phyloP scores from a whole-genome alignment of 2,329 filamentous ascomycete species.

The Aspergillus cejpii region DNA sequence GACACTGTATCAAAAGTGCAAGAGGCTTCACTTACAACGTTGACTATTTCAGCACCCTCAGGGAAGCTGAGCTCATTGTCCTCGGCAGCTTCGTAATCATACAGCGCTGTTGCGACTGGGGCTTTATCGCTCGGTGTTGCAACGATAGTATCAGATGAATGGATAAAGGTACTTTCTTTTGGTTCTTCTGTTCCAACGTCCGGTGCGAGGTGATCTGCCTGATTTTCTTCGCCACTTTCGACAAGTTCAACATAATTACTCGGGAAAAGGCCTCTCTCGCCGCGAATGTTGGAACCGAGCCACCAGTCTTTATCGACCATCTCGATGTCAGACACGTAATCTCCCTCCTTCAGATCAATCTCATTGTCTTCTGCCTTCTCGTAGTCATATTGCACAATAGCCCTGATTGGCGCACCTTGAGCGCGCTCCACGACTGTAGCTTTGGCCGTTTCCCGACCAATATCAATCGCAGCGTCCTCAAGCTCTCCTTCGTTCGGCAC shows the following conservation, averaged over 20 bases:
- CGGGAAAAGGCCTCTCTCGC: slow-evolving; percentile 86
- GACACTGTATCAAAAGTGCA: neutral
- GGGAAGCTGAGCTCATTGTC: slow-evolving; percentile 85
- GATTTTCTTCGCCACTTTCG: slow-evolving; percentile 63
- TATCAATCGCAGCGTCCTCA: slow-evolving; percentile 55
- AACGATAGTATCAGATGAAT: slow-evolving; percentile 31
- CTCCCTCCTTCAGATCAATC: slow-evolving; percentile 80
- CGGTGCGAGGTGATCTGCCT: slow-evolving; percentile 16
- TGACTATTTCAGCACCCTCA: slow-evolving; percentile 73
- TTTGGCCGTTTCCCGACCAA: slow-evolving; percentile 54
- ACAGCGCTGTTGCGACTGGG: slow-evolving; percentile 73
- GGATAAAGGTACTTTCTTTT: slow-evolving; percentile 31
- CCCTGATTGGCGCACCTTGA: slow-evolving; percentile 58
- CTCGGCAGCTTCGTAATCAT: slow-evolving; percentile 95
- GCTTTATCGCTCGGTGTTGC: slow-evolving; percentile 38
- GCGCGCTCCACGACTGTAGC: slow-evolving; percentile 47
- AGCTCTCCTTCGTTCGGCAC: slow-evolving; percentile 60
- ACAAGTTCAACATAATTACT: slow-evolving; percentile 93
- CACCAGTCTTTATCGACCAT: slow-evolving; percentile 99
- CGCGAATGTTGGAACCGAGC: slow-evolving; percentile 82
- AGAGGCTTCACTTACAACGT: slow-evolving; percentile 55
- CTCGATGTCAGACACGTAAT: slow-evolving; percentile 83
- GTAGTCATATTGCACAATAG: slow-evolving; percentile 86
- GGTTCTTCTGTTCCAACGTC: slow-evolving; percentile 27
- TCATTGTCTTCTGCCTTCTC: slow-evolving; percentile 98